A percentile compares a stretch with the other conserved stretches of the same genome.
These are phyloP conservation scores for Mortierella sp. DNA, from an alignment of 371 early-diverging fungal genomes.

Conservation along the genomic window DNA sequence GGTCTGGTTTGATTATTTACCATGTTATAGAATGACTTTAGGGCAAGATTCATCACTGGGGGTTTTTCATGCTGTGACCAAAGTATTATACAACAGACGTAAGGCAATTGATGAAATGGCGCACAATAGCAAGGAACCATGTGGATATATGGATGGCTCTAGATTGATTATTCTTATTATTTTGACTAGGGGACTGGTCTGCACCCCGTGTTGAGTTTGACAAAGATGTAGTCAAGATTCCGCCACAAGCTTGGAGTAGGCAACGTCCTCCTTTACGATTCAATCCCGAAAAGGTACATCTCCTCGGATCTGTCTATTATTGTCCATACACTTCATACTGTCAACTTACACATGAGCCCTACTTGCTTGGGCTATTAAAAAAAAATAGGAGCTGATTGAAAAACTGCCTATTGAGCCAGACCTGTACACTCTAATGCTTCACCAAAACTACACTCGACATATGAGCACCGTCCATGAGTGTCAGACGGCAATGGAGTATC, in stretches of 20 bases:
- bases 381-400: slow-evolving; percentile 61
- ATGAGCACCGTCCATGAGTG: slow-evolving; percentile 35
- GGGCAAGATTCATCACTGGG: slow-evolving; percentile 61
- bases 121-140: no score
- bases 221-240: slow-evolving; percentile 36
- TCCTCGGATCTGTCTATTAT: neutral
- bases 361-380: neutral
- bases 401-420: slow-evolving; percentile 60
- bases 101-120: slow-evolving; percentile 12
- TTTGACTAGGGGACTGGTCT: slow-evolving; percentile 28
- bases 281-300: slow-evolving; percentile 61
- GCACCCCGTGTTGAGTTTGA: slow-evolving; percentile 28
- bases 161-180: neutral
- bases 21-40: slow-evolving; percentile 2
- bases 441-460: slow-evolving; percentile 62
- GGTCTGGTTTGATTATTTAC: neutral
- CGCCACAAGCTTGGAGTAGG: slow-evolving; percentile 37
- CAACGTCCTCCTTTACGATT: slow-evolving; percentile 56
- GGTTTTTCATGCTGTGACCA: slow-evolving; percentile 64
- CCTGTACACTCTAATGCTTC: slow-evolving; percentile 60
- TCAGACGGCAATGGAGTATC: slow-evolving; percentile 37
- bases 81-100: slow-evolving; percentile 63
- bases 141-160: neutral
- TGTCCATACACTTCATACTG: neutral
- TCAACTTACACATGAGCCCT: neutral